Percentiles rank a stretch among this genome's conserved stretches.
Evolutionary conservation across 768 basidiomycete genomes (phyloP).

Genomic region (Phanerochaete carnosa): DNA sequence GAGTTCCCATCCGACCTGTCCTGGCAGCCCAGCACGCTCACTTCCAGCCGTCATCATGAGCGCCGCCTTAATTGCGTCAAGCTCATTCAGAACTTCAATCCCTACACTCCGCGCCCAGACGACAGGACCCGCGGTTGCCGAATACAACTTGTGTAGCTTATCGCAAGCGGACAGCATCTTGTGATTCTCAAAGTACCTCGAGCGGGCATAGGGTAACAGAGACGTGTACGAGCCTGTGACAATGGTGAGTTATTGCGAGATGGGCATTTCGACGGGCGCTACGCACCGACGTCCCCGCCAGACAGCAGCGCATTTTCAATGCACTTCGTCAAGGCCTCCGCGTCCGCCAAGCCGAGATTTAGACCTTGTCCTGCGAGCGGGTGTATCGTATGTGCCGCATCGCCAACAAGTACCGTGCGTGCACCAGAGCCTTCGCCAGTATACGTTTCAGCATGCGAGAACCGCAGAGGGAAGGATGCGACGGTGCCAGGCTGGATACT

Average conservation of each 20-base stretch:
- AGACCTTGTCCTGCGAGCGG: conserved; percentile 96
- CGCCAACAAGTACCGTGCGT: conserved; percentile 88
- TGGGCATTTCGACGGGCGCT: neutral
- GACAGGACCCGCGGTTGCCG: conserved; percentile 58
- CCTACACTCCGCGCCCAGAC: conserved; percentile 90
- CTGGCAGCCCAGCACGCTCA: conserved; percentile 1
- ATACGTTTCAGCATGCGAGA: conserved; percentile 85
- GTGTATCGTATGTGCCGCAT: conserved; percentile 94
- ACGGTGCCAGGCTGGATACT: conserved; percentile 67
- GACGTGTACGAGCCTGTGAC: conserved; percentile 67
- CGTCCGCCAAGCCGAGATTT: conserved; percentile 91
- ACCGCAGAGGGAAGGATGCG: conserved; percentile 88
- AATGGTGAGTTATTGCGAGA: neutral
- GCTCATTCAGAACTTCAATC: conserved; percentile 87
- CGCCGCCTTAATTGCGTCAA: conserved; percentile 76
- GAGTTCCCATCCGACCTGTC: conserved; percentile 19
- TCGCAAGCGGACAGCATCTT: conserved; percentile 80
- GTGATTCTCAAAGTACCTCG: conserved; percentile 86
- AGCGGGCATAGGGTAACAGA: conserved; percentile 71
- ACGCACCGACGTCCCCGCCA: conserved; percentile 84
- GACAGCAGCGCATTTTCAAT: conserved; percentile 52
- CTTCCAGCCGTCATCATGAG: conserved; percentile 82
- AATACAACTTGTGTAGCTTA: conserved; percentile 87
- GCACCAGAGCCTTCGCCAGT: conserved; percentile 64
- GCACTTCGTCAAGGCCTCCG: conserved; percentile 63